Base-by-base conservation (phyloP, 108 stramenopile species). In the Parietichytrium sp. region DNA sequence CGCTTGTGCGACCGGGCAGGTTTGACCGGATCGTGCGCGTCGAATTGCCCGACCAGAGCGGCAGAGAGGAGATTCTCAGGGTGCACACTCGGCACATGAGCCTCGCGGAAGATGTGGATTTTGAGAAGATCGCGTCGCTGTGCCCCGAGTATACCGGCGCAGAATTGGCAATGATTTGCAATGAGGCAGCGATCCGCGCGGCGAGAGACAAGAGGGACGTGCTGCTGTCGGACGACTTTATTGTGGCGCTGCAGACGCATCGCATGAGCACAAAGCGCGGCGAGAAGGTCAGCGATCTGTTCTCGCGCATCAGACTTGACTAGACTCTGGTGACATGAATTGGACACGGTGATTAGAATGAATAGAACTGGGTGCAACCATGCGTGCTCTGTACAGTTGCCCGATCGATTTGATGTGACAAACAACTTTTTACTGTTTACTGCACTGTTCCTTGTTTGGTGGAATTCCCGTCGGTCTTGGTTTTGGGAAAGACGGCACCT, bases 21-120 rank as follows among this genome's bases (percentile, higher is more conserved):
- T 86, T 99, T 49, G 97, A 98, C 91, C 99, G 98, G 86, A 92
- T 98, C 6, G 97, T 99, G 85, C 96, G 97, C 89, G 96, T 98
- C 80, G 97, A 97, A 1, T 89, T 98, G 45, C 99, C 97, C 1
- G 97, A 98, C 85, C 93, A 97, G 6, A 92, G 91, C 15, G 98
- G 98, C 36, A 89, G 98, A 8, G 92, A 93, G 80, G 93, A 95
- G 79, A 98, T 98, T 80, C 87, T 99, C 30, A 81, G 93, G 10
- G 95, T 96, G 25, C 94, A 95, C 87, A 90, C 92, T 7, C 86
- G 86, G 42, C 91, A 93, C 51, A 54, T 79, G 15, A 55, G 92
- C 30, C 90, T 93, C 77, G 77, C 86, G 47, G 93, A 93, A 82
- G 85, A 92, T 50, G 78, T 61, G 23, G 90, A 92, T 12, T 72